Evolutionary conservation across 2,329 filamentous ascomycete genomes (phyloP).

Genomic region (Epichloe gansuensis): DNA sequence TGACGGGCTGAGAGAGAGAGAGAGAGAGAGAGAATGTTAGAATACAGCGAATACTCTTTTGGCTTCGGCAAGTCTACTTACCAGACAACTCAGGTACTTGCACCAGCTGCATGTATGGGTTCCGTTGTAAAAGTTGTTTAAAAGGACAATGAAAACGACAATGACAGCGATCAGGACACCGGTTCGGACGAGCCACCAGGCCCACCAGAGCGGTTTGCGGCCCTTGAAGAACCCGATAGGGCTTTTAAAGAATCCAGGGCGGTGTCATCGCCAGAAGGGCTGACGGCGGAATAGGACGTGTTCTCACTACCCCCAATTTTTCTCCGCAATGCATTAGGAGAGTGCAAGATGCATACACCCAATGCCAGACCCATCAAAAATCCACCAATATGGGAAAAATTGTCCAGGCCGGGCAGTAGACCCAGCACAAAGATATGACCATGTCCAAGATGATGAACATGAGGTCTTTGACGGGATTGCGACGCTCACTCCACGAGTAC

Average conservation of each 20-base stretch:
- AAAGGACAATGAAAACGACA: slow-evolving; percentile 71
- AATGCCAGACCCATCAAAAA: slow-evolving; percentile 85
- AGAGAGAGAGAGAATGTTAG: background rate
- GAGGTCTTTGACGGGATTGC: slow-evolving; percentile 69
- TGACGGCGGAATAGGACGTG: slow-evolving; percentile 59
- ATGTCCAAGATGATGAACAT: slow-evolving; percentile 78
- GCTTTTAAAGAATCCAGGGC: slow-evolving; percentile 45
- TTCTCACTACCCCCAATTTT: slow-evolving; percentile 51
- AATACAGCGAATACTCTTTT: background rate
- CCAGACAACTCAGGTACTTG: slow-evolving; percentile 86
- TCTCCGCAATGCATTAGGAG: slow-evolving; percentile 66
- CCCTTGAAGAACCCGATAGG: slow-evolving; percentile 79
- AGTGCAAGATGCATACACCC: slow-evolving; percentile 78
- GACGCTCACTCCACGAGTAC: slow-evolving; percentile 80
- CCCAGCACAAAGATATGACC: slow-evolving; percentile 79
- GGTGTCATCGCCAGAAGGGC: slow-evolving; percentile 33
- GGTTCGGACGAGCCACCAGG: slow-evolving; percentile 82
- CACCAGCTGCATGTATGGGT: slow-evolving; percentile 76
- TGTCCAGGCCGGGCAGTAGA: slow-evolving; percentile 83
- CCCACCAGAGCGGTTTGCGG: slow-evolving; percentile 91
- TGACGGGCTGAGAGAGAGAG: slow-evolving; percentile 39
- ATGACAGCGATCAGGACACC: slow-evolving; percentile 69
- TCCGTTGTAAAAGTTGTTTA: slow-evolving; percentile 85
- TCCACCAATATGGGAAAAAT: slow-evolving; percentile 94
- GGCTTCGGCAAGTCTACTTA: slow-evolving; percentile 37